Percentiles rank a stretch among this genome's conserved stretches.
phyloP scores from a whole-genome alignment of 2,329 filamentous ascomycete genomes.

The Xylaria sp. region DNA sequence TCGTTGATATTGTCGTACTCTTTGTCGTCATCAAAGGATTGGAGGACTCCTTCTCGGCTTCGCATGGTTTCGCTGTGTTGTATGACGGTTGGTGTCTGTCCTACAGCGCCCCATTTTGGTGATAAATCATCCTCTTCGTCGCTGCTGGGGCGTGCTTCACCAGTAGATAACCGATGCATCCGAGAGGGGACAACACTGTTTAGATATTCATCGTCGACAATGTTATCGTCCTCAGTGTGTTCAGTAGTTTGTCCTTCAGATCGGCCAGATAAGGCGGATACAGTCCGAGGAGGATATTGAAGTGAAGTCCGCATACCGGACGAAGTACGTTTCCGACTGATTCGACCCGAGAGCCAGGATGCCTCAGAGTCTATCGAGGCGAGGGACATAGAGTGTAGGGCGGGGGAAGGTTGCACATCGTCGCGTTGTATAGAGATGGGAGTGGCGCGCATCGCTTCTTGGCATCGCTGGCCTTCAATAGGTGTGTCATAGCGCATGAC shows the following conservation, averaged over 20 bases:
- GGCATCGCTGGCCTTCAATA: slow-evolving; percentile 54
- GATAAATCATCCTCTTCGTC: slow-evolving; percentile 67
- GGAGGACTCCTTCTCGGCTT: slow-evolving; percentile 63
- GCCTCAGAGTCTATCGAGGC: slow-evolving; percentile 96
- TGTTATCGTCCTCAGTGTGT: slow-evolving; percentile 71
- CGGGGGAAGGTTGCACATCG: slow-evolving; percentile 62
- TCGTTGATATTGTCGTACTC: slow-evolving; percentile 50
- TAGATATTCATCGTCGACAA: slow-evolving; percentile 81
- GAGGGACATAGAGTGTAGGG: slow-evolving; percentile 81
- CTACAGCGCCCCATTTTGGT: slow-evolving; percentile 65
- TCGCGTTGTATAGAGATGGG: slow-evolving; percentile 58
- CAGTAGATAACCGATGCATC: slow-evolving; percentile 57
- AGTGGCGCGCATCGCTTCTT: slow-evolving; percentile 57
- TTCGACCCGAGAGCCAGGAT: slow-evolving; percentile 90
- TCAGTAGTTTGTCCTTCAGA: slow-evolving; percentile 55
- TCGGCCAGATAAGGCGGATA: slow-evolving; percentile 67
- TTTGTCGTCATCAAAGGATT: slow-evolving; percentile 53
- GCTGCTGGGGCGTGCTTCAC: slow-evolving; percentile 66
- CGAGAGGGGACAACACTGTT: slow-evolving; percentile 59
- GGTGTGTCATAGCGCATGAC: slow-evolving; percentile 60
- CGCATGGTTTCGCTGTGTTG: slow-evolving; percentile 59
- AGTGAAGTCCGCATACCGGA: slow-evolving; percentile 56
- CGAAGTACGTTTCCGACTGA: slow-evolving; percentile 60
- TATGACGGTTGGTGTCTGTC: slow-evolving; percentile 63
- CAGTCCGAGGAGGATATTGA: slow-evolving; percentile 56